Conservation (phyloP, 169 alveolate genomes). For the Plasmodium inui region DNA sequence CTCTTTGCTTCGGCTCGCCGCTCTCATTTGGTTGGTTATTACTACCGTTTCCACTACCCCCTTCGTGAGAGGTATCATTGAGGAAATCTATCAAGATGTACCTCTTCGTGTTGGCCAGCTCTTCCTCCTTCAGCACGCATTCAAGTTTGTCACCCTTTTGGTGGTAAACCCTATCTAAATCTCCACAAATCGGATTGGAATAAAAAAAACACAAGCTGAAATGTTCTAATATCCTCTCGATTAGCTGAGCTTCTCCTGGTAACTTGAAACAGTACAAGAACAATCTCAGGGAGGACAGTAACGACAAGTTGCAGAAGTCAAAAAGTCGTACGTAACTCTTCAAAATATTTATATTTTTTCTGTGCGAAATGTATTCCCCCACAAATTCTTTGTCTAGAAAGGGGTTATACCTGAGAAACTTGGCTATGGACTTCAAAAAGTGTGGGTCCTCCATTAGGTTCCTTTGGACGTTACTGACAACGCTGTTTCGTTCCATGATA, state of each 20-base stretch:
- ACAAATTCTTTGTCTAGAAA: slow-evolving; percentile 82
- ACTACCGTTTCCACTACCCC: slow-evolving; percentile 2
- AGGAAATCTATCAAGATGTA: slow-evolving; percentile 87
- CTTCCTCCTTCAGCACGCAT: slow-evolving; percentile 53
- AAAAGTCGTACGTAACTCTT: slow-evolving; percentile 84
- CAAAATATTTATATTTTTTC: slow-evolving; percentile 83
- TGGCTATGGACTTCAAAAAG: slow-evolving; percentile 79
- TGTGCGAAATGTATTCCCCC: slow-evolving; percentile 86
- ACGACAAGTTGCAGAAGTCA: slow-evolving; percentile 85
- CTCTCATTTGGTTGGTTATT: background rate
- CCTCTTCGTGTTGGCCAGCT: slow-evolving; percentile 49
- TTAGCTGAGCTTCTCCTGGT: slow-evolving; percentile 94
- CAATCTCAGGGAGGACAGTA: slow-evolving; percentile 89
- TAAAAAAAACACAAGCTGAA: slow-evolving; percentile 68
- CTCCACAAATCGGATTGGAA: slow-evolving; percentile 62
- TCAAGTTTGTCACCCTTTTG: slow-evolving; percentile 21
- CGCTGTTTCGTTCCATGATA: background rate
- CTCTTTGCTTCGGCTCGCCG: background rate
- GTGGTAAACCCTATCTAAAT: slow-evolving; percentile 47
- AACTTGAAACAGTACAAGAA: slow-evolving; percentile 89
- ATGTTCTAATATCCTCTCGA: slow-evolving; percentile 91
- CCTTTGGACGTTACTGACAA: background rate
- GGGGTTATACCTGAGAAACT: slow-evolving; percentile 79
- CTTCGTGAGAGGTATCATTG: slow-evolving; percentile 75
- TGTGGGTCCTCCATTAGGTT: slow-evolving; percentile 77